Evolutionary conservation across 768 basidiomycete genomes (phyloP), one percentile per base, ranked within the genome.

Genomic region (Tubosaeta sp.): DNA sequence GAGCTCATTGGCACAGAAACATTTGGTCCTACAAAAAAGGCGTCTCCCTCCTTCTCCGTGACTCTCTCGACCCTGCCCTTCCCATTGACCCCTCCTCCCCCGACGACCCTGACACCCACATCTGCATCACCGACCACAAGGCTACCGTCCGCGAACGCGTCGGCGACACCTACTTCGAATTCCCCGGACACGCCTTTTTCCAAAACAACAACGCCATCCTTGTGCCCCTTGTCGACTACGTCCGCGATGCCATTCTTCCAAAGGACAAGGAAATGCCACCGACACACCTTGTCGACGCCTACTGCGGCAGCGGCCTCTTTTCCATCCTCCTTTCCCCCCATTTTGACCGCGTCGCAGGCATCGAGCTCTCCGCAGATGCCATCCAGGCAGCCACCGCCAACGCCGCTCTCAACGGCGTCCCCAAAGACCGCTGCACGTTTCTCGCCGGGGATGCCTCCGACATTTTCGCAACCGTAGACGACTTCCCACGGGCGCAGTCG

Each of bases 201-300:
- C 95, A 99, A 65, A 97, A 97, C 75, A 99, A 99, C 79, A 94
- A 95, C 64, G 83, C 90, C 7, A 88, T 95, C 34, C 80, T 98
- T 25, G 76, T 83, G 6, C 84, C 90, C 0, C 78, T 99, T 45
- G 88, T 89, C n/a, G 65, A 80, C 53, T 91, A 94, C 70, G 92
- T 95, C 48, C 77, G 78, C 39, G 79, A 86, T 25, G 82, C 87
- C 47, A 83, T 94, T 60, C 82, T 84, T 66, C 68, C 18, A 1
- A 36, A 63, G 16, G 55, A 40, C 19, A 57, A 50, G 48, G 32
- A 22, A 10, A 13, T 9, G 10, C 25, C 19, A 16, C 83, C 82
- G 1, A 93, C 89, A 0, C 94, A 95, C 69, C 85, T 98, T 40
- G 91, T 99, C 27, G 95, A 99, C 65, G 84, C 94, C 3, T 95